Evolutionary conservation across 768 basidiomycete species (phyloP).

Genomic region (Terana coerulea): DNA sequence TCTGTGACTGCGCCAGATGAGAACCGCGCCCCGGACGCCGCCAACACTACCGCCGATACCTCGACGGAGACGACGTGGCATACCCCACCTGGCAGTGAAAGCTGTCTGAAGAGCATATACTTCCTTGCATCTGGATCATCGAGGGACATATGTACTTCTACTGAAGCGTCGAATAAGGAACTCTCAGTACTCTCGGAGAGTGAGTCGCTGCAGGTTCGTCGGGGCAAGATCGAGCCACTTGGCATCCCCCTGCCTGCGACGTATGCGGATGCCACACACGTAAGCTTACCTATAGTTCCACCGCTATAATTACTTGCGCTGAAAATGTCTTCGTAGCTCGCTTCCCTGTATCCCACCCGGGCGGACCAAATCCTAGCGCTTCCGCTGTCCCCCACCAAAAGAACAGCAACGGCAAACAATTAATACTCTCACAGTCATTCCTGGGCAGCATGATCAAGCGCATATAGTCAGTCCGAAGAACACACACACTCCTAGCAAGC

Average conservation of each 20-base stretch:
- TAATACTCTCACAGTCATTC: too few species aligned
- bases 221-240: constrained; percentile 14
- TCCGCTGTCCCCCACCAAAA: constrained; percentile 6
- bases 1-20: too few species aligned
- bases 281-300: constrained; percentile 6
- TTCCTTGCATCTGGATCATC: neutral
- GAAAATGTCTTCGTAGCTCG: constrained; percentile 10
- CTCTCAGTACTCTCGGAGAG: neutral
- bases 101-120: neutral
- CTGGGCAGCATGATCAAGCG: too few species aligned
- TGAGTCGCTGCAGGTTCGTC: constrained; percentile 1
- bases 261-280: constrained; percentile 24
- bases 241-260: constrained; percentile 17
- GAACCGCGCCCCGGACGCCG: neutral
- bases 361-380: constrained; percentile 14
- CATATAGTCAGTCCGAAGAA: neutral
- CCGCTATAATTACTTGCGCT: neutral
- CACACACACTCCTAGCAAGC: constrained; percentile 4
- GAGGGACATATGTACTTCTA: too few species aligned
- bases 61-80: neutral
- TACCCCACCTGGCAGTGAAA: neutral
- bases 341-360: constrained; percentile 14
- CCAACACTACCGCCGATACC: neutral
- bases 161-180: too few species aligned
- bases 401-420: too few species aligned